These are phyloP conservation scores for Cryptococcus sp. DNA, from an alignment of 1,284 basidiomycete genomes.

Conservation along the genomic window DNA sequence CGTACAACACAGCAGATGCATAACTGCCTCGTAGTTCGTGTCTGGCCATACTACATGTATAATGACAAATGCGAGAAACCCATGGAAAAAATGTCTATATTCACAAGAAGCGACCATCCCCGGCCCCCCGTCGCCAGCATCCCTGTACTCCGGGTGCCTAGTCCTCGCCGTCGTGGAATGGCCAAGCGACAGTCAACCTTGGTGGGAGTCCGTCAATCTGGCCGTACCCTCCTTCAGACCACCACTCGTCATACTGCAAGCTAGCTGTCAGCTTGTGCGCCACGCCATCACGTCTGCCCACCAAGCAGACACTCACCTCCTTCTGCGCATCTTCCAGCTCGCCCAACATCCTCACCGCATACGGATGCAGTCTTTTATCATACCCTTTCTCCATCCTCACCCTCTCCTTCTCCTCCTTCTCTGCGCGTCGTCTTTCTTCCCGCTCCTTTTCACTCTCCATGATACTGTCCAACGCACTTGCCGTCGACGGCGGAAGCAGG, in stretches of 20 bases:
- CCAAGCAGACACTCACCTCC: conserved; percentile 39
- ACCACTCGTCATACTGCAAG: conserved; percentile 50
- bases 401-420: conserved; percentile 3
- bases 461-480: conserved; percentile 38
- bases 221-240: conserved; percentile 48
- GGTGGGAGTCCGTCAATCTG: conserved; percentile 49
- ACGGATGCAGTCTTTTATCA: conserved; percentile 49
- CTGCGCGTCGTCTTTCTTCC: conserved; percentile 1
- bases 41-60: not conserved
- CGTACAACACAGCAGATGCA: not conserved
- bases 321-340: conserved; percentile 54
- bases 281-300: not conserved
- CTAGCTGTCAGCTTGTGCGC: conserved; percentile 8
- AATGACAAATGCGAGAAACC: not conserved
- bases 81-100: not conserved
- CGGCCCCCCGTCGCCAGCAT: no score
- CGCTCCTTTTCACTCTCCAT: conserved; percentile 15
- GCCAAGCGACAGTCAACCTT: conserved; percentile 50
- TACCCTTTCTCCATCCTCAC: conserved; percentile 32
- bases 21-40: not conserved
- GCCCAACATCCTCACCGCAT: conserved; percentile 52
- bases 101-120: not conserved
- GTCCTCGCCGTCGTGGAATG: conserved; percentile 50
- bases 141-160: conserved; percentile 13
- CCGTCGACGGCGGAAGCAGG: conserved; percentile 46